phyloP scores from a whole-genome alignment of 83 land plant species.

The Picea engelmannii region DNA sequence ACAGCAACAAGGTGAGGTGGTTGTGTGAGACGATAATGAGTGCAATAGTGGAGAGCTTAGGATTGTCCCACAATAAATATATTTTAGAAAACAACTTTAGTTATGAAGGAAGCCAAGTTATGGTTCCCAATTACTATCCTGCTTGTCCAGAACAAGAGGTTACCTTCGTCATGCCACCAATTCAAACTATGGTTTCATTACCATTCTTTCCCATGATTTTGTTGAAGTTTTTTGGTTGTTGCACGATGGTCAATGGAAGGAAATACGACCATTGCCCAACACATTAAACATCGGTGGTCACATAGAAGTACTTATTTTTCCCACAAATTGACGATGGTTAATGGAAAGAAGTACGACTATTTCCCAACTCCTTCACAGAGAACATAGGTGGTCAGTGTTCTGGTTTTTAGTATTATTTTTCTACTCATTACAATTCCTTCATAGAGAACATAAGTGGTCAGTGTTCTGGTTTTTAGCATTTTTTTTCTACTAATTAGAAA shows the following conservation, averaged over 20 bases:
- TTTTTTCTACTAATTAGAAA: too few relatives aligned
- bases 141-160: conserved; percentile 47
- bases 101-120: conserved; percentile 21
- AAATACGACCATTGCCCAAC: conserved; percentile 21
- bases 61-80: conserved; percentile 19
- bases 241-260: conserved; percentile 6
- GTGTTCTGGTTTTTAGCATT: too few relatives aligned
- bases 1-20: conserved; percentile 29
- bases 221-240: conserved; percentile 18
- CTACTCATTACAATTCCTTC: too few relatives aligned
- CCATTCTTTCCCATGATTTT: conserved; percentile 24
- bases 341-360: too few relatives aligned
- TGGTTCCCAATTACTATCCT: conserved; percentile 38
- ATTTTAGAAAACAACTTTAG: conserved; percentile 14
- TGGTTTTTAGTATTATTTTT: too few relatives aligned
- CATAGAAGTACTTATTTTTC: conserved; percentile 12
- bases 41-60: conserved; percentile 56
- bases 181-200: conserved; percentile 34
- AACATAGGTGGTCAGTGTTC: too few relatives aligned
- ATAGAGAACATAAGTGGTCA: too few relatives aligned
- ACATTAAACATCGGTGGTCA: conserved; percentile 35
- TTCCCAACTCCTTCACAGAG: too few relatives aligned
- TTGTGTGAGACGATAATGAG: conserved; percentile 38
- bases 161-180: conserved; percentile 40
- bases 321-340: too few relatives aligned